Base-by-base conservation (phyloP, 495 filamentous ascomycete species). In the Penicillium herquei region DNA sequence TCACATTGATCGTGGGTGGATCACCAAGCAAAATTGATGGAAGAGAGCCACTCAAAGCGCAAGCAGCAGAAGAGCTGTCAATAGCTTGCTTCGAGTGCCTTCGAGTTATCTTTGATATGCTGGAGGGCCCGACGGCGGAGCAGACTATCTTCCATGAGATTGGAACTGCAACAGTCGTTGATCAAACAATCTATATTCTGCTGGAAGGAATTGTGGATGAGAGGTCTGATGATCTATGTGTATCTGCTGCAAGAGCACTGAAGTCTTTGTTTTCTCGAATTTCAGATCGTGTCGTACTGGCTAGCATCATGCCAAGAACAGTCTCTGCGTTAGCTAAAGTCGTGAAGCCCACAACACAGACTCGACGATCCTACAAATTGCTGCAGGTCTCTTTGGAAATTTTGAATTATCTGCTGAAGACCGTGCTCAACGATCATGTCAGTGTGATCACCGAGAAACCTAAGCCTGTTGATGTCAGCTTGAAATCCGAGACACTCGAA, bases 251-350 rank as follows among this genome's bases (percentile, higher is more conserved):
- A 5, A 64, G 71, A 11, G 82, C 89, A 17, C 68, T 96, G n/a
- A 64, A 84, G 11, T 76, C 78, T 7, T 73, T 95, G 32, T 81
- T 85, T 54, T 56, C 64, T 12, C 81, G 82, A 17, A 78, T 96
- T 14, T 80, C 73, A 53, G 88, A 94, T 65, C 79, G 79, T 45
- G 78, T 89, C 9, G 82, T 89, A 4, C 77, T 96, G 45, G 87
- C 88, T 3, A 90, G 81, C 46, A 92, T 98, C 58, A 82, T 97
- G 61, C 94, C 94, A 7, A 90, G 95, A 7, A 91, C 91, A 3
- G 85, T 96, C 1, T 96, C 93, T 7, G 81, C 85, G 6, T 66
- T 99, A 44, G 87, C 86, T 10, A 92, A 86, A 68, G 74, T 88
- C 13, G 70, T 98, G 33, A 86, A 85, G 30, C 84, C 87, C 0